phyloP scores from a whole-genome alignment of 495 filamentous ascomycete genomes.

The Neurospora pannonica region DNA sequence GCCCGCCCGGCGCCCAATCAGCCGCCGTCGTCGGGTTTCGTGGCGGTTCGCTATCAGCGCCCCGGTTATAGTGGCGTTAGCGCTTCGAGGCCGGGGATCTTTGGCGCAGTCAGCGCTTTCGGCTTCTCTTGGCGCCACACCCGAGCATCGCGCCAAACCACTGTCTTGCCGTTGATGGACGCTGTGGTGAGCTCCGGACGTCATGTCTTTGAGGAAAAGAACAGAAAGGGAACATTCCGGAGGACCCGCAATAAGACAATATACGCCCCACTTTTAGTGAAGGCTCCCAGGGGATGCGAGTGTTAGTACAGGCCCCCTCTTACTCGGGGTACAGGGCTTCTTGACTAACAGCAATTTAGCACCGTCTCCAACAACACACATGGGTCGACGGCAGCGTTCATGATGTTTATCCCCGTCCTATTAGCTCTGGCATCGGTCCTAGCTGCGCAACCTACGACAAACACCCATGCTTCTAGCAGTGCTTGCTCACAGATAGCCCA shows the following conservation, averaged over 20 bases:
- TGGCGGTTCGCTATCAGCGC: neutral
- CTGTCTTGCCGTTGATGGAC: neutral
- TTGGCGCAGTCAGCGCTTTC: neutral
- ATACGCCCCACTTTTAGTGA: neutral
- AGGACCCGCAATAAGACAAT: neutral
- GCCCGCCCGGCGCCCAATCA: neutral
- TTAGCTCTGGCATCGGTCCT: neutral
- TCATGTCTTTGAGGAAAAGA: neutral
- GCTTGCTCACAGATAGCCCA: neutral
- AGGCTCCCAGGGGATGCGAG: neutral
- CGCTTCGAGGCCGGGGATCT: neutral
- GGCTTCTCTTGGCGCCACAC: neutral
- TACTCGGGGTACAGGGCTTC: accelerated
- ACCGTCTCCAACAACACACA: neutral
- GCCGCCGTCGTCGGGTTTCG: neutral
- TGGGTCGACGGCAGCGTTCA: neutral
- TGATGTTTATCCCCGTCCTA: neutral
- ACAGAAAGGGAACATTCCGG: neutral
- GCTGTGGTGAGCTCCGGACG: neutral
- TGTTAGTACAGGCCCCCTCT: neutral
- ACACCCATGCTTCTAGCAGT: neutral
- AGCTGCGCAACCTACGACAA: neutral
- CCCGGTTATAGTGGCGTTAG: neutral
- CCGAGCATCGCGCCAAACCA: neutral
- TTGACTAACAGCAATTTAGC: neutral